These are phyloP conservation scores for Aspergillus egyptiacus DNA, from an alignment of 495 filamentous ascomycete genomes.

Conservation along the genomic window DNA sequence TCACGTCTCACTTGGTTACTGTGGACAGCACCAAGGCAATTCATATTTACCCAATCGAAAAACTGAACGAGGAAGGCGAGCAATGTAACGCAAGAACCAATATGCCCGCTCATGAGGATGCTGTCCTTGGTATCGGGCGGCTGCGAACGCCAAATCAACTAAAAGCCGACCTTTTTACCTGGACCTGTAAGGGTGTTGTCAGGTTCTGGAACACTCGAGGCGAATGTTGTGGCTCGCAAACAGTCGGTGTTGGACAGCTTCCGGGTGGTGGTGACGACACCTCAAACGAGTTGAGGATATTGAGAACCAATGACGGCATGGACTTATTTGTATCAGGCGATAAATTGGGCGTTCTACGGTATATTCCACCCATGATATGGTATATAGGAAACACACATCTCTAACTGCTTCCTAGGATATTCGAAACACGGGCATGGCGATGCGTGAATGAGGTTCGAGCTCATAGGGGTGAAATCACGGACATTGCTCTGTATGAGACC, in stretches of 20 bases:
- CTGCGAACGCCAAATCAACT: conserved; percentile 51
- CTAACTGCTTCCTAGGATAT: conserved; percentile 29
- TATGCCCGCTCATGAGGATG: conserved; percentile 66
- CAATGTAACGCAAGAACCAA: conserved; percentile 22
- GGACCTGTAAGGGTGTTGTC: conserved; percentile 71
- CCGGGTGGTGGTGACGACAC: conserved; percentile 50
- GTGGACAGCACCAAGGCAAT: conserved; percentile 70
- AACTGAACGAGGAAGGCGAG: conserved; percentile 28
- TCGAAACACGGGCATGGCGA: conserved; percentile 41
- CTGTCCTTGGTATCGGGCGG: conserved; percentile 67
- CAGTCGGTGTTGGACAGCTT: conserved; percentile 63
- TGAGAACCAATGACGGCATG: conserved; percentile 54
- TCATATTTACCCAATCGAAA: conserved; percentile 48
- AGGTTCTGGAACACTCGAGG: conserved; percentile 78
- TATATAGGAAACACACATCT: conserved; percentile 3
- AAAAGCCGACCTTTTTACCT: conserved; percentile 75
- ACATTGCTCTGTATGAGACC: conserved; percentile 56
- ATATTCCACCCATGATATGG: conserved; percentile 18
- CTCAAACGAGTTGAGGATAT: conserved; percentile 70
- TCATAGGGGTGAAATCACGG: conserved; percentile 79
- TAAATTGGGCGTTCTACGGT: conserved; percentile 75
- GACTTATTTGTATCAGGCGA: conserved; percentile 74
- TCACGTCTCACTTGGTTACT: conserved; percentile 63
- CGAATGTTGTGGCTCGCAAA: conserved; percentile 53
- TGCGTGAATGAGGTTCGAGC: conserved; percentile 67